A percentile compares a stretch with the other conserved stretches of the same genome.
These are phyloP conservation scores for Pichia membranifaciens DNA, from an alignment of 805 yeast species.

Conservation along the genomic window DNA sequence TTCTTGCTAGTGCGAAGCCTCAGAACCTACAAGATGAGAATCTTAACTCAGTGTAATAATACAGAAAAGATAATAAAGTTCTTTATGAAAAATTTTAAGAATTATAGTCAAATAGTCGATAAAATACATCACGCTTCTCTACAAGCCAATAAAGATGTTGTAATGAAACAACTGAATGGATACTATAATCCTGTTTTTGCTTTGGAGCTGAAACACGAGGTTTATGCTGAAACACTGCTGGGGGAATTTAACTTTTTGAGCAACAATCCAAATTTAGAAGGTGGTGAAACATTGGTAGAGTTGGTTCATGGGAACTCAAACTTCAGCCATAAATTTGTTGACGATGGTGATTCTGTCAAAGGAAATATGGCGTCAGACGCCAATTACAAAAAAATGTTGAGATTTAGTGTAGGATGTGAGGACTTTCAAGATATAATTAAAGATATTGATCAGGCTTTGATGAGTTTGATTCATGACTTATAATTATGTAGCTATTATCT, in stretches of 20 bases:
- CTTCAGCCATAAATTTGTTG: conserved; percentile 15
- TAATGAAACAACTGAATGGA: conserved; percentile 37
- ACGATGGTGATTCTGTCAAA: no score
- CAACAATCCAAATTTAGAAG: conserved; percentile 42
- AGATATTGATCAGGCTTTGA: conserved; percentile 40
- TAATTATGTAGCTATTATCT: not conserved
- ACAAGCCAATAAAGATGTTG: conserved; percentile 34
- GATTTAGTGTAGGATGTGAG: conserved; percentile 52
- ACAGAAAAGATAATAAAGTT: conserved; percentile 38
- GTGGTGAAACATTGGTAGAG: conserved; percentile 51
- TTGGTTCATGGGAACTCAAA: conserved; percentile 32
- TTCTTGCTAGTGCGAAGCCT: conserved; percentile 43
- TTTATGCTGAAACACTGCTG: conserved; percentile 36
- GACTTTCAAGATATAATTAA: conserved; percentile 44
- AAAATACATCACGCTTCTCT: conserved; percentile 43
- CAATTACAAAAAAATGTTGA: conserved; percentile 27
- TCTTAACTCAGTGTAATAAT: conserved; percentile 40
- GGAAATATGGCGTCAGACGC: not conserved
- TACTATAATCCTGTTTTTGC: conserved; percentile 45
- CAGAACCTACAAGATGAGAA: conserved; percentile 46
- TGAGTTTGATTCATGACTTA: conserved; percentile 15
- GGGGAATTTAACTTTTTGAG: conserved; percentile 42
- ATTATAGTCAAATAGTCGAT: conserved; percentile 31
- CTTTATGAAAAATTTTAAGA: conserved; percentile 30
- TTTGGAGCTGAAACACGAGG: conserved; percentile 32